These are phyloP conservation scores for Beauveria bassiana DNA, from an alignment of 2,329 filamentous ascomycete genomes.

Conservation along the genomic window DNA sequence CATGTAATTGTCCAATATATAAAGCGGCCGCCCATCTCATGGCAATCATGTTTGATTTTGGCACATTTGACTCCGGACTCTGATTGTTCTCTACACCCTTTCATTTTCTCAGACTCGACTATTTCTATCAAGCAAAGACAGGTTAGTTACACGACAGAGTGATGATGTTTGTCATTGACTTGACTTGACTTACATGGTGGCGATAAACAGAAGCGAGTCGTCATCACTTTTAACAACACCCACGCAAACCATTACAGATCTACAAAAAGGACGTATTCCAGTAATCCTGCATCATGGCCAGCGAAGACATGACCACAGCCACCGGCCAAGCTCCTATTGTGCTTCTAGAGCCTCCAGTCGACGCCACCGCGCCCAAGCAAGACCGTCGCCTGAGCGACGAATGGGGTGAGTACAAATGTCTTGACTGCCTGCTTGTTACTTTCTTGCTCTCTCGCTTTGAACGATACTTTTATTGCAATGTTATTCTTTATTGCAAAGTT, in stretches of 20 bases:
- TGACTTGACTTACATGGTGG: too few relatives aligned
- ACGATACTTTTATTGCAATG: neutral
- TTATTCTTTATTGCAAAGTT: too few relatives aligned
- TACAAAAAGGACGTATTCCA: neutral
- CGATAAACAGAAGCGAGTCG: too few relatives aligned
- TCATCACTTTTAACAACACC: too few relatives aligned
- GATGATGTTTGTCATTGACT: too few relatives aligned
- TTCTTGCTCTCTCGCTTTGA: neutral
- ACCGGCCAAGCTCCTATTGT: constrained; percentile 16
- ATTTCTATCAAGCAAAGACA: too few relatives aligned
- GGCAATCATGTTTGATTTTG: neutral
- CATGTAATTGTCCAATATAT: neutral
- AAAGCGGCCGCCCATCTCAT: constrained; percentile 1
- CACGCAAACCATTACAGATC: too few relatives aligned
- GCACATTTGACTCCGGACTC: neutral
- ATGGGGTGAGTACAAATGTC: constrained; percentile 35
- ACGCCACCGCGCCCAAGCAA: constrained; percentile 17
- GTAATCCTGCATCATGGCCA: constrained; percentile 13
- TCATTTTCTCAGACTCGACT: too few relatives aligned
- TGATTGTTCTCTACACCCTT: too few relatives aligned
- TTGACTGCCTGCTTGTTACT: neutral
- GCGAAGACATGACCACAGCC: constrained; percentile 16
- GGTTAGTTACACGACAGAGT: too few relatives aligned
- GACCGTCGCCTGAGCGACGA: constrained; percentile 35
- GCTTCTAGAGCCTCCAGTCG: constrained; percentile 24